These are phyloP conservation scores for Mastigamoeba balamuthi DNA, from an alignment of 78 protist genomes.

Conservation along the genomic window DNA sequence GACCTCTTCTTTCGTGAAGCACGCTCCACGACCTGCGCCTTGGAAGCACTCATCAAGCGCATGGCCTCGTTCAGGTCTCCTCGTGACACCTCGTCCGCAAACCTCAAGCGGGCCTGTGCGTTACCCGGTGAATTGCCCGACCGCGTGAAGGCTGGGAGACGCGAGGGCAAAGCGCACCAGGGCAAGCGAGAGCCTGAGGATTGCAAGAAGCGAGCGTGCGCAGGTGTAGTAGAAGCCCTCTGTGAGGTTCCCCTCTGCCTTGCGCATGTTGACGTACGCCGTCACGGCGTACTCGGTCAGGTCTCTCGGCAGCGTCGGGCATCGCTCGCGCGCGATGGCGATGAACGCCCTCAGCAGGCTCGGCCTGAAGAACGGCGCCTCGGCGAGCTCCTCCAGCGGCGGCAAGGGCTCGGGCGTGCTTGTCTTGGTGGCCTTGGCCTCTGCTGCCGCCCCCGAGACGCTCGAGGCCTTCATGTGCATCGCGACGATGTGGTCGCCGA, in stretches of 20 bases:
- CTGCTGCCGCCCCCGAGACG: not conserved
- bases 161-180: conserved; percentile 17
- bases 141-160: not conserved
- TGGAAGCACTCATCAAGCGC: conserved; percentile 63
- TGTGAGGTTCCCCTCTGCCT: conserved; percentile 1
- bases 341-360: conserved; percentile 40
- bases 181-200: conserved; percentile 91
- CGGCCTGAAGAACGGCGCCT: not conserved
- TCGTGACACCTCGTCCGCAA: conserved; percentile 17
- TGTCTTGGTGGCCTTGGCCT: not conserved
- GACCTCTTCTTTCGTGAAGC: no score
- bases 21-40: no score
- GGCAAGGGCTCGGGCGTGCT: conserved; percentile 41
- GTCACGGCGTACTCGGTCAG: conserved; percentile 44
- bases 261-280: conserved; percentile 55
- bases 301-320: conserved; percentile 61
- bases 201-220: conserved; percentile 87
- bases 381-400: conserved; percentile 35
- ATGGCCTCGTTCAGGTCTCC: conserved; percentile 82
- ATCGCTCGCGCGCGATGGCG: conserved; percentile 8
- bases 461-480: conserved; percentile 67
- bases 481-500: conserved; percentile 85
- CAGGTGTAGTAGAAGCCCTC: conserved; percentile 66
- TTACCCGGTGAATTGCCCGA: no score
- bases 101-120: conserved; percentile 50